phyloP scores from a whole-genome alignment of 495 filamentous ascomycete species.

The Talaromyces stipitatus region DNA sequence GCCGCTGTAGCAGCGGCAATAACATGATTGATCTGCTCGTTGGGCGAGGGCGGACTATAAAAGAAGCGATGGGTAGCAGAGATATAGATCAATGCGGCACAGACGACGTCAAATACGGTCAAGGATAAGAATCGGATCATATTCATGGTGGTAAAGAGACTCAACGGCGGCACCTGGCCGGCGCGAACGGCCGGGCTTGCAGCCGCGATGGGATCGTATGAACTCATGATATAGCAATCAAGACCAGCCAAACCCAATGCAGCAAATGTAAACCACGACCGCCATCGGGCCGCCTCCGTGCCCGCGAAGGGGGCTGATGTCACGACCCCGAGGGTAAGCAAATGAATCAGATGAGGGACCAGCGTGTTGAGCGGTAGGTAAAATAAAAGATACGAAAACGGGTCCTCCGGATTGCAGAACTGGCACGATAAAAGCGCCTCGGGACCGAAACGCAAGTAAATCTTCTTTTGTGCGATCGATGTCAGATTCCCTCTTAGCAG shows the following conservation, averaged over 20 bases:
- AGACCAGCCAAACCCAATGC: conserved; percentile 48
- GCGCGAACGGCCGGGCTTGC: conserved; percentile 27
- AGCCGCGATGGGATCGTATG: conserved; percentile 56
- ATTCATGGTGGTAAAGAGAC: conserved; percentile 62
- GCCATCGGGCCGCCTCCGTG: conserved; percentile 55
- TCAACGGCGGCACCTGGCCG: conserved; percentile 22
- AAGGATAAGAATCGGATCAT: conserved; percentile 52
- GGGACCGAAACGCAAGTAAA: conserved; percentile 80
- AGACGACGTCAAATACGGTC: conserved; percentile 48
- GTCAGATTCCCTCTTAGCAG: conserved; percentile 59
- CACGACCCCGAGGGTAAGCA: conserved; percentile 57
- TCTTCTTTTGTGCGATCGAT: conserved; percentile 60
- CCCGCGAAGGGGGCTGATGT: conserved; percentile 49
- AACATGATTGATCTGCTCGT: conserved; percentile 33
- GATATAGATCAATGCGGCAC: conserved; percentile 60
- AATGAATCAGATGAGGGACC: conserved; percentile 70
- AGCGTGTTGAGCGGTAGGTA: conserved; percentile 62
- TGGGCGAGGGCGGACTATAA: conserved; percentile 40
- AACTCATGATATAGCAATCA: conserved; percentile 55
- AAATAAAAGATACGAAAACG: conserved; percentile 69
- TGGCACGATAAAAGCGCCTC: conserved; percentile 61
- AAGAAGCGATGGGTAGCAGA: conserved; percentile 68
- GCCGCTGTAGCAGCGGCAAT: conserved; percentile 32
- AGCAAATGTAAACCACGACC: conserved; percentile 57
- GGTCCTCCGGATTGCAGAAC: conserved; percentile 73